A percentile compares a stretch with the other conserved stretches of the same genome.
Evolutionary conservation across 2,329 filamentous ascomycete species (phyloP).

Genomic region (Pseudogymnoascus sp.): DNA sequence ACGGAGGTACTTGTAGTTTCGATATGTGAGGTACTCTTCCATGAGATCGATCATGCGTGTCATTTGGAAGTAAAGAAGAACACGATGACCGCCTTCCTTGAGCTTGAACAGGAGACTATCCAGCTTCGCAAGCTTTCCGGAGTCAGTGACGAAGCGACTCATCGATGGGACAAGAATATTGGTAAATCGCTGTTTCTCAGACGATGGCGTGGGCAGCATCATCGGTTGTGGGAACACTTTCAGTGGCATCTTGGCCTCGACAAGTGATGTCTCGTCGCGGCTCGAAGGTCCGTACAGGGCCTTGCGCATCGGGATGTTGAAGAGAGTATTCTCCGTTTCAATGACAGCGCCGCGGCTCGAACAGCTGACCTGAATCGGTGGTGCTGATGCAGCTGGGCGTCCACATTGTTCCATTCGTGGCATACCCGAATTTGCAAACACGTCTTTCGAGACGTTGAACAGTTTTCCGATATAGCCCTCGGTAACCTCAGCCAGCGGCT

Average conservation of each 20-base stretch:
- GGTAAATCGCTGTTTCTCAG: constrained; percentile 77
- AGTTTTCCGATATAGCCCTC: constrained; percentile 70
- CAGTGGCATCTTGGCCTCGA: constrained; percentile 66
- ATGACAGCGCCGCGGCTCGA: constrained; percentile 56
- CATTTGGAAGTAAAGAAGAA: constrained; percentile 99
- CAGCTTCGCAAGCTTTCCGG: constrained; percentile 87
- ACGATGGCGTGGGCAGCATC: constrained; percentile 71
- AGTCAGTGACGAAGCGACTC: constrained; percentile 95
- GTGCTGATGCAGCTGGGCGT: constrained; percentile 71
- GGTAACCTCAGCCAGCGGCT: constrained; percentile 58
- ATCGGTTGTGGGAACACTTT: constrained; percentile 56
- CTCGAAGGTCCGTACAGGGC: constrained; percentile 62
- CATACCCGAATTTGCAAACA: constrained; percentile 65
- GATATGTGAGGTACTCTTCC: constrained; percentile 97
- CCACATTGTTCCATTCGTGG: constrained; percentile 75
- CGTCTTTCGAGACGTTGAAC: constrained; percentile 67
- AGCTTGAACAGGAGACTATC: constrained; percentile 82
- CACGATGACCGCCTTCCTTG: constrained; percentile 87
- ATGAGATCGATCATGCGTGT: constrained; percentile 99
- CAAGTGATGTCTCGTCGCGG: constrained; percentile 64
- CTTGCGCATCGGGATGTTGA: constrained; percentile 71
- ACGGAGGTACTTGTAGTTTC: constrained; percentile 97
- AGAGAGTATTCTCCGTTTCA: constrained; percentile 69
- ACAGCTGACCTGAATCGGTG: constrained; percentile 76
- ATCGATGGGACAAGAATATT: constrained; percentile 92